Base-by-base conservation (phyloP, 495 filamentous ascomycete species). In the Tetracladium setigerum region DNA sequence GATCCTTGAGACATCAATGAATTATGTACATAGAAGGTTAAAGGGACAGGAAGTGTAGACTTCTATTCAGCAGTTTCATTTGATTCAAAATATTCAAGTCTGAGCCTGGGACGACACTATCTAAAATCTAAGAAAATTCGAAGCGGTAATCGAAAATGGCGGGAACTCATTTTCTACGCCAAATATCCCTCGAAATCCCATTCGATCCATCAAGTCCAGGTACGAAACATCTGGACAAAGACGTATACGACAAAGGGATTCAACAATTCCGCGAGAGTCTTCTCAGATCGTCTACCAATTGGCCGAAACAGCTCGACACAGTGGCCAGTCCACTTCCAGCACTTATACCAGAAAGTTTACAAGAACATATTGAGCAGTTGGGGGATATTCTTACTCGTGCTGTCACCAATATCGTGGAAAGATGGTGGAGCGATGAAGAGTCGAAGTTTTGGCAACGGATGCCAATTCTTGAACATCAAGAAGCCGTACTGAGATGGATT, bases 341-440 rank as follows among this genome's bases (percentile, higher is more conserved):
- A 54, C 37, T 36, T 37, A n/a, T 30, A 27, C 22, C 22, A 27
- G 22, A 27, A 41, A 5, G 14, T 33, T 14, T 5, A 19, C 4
- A 53, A 19, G 11, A 14, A 16, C 30, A 61, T 33, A n/a, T 67
- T 13, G 18, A 35, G n/a, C 17, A 59, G 6, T n/a, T 69, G 0
- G 47, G 60, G 30, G 30, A 47, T 10, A 60, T 63, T 1, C 46
- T 72, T 7, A 55, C 52, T 2, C 17, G 53, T 2, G 69, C 69
- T 4, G 43, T 72, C 33, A 47, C 48, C 1, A 57, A 71, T 30
- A 70, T 73, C 27, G 54, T 73, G 5, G 38, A 56, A 15, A 55
- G 67, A 48, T 73, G 70, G 70, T 71, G 65, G 63, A 59, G 49
- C 1, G 66, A 67, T 32, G 34, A 46, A 0, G 44, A 59, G 5